phyloP scores from a whole-genome alignment of 805 yeast species.

The Sugiyamaella floridensis region DNA sequence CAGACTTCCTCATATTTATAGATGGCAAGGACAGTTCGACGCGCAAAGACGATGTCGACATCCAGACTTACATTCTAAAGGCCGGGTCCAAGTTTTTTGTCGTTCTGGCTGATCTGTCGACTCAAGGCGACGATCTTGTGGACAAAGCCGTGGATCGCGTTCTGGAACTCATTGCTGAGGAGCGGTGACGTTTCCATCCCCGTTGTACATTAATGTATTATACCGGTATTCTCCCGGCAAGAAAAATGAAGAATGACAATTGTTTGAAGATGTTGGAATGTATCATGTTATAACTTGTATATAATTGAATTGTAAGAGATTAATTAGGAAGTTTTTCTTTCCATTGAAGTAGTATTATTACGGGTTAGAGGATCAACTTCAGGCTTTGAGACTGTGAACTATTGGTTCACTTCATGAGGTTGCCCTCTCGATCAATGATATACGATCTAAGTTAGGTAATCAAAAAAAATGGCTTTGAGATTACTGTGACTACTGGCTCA shows the following conservation, averaged over 20 bases:
- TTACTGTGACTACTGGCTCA: no score
- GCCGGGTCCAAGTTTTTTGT: constrained; percentile 3
- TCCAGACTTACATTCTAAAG: neutral
- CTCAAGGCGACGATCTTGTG: neutral
- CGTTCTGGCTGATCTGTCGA: neutral
- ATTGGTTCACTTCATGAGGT: no score
- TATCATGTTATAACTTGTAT: no score
- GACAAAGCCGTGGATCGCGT: neutral
- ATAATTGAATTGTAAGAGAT: no score
- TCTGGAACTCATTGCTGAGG: neutral
- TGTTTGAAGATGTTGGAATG: neutral
- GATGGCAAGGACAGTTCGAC: neutral
- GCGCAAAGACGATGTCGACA: neutral
- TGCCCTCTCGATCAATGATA: no score
- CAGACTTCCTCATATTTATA: constrained; percentile 20
- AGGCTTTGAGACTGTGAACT: no score
- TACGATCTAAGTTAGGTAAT: no score
- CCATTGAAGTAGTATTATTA: no score
- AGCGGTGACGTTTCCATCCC: neutral
- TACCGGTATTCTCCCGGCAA: neutral
- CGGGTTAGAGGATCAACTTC: no score
- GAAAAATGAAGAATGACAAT: neutral
- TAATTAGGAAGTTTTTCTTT: no score
- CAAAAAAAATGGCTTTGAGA: no score
- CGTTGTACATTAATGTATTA: neutral